Base-by-base conservation (phyloP, 257 asterid species). In the Solanum boliviense region DNA sequence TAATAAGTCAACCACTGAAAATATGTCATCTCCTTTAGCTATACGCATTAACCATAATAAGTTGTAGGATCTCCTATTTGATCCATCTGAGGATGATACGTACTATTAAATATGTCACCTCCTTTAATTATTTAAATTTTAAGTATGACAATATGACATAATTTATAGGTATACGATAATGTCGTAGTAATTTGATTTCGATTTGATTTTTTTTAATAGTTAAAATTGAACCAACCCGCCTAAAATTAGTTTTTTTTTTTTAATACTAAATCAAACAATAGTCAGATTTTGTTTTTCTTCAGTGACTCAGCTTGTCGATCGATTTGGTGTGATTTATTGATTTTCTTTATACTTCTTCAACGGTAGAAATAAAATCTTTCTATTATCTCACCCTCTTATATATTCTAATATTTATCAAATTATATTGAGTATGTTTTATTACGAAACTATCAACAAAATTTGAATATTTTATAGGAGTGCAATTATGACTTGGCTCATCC, bases 191-290 rank as follows among this genome's bases (percentile, higher is more conserved):
- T 15, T 70, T 31, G 12, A 0, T 15, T 70, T 15, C 1, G n/a
- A 0, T 70, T 70, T 70, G 0, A 29, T 2, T 7, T 70, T 70
- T 70, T 70, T 56, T 56, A 18, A 18, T 15, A 70, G 76, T 70
- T 31, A 70, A 70, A 70, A 15, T 13, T 18, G 4, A 70, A 29
- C 5, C n/a, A 3, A 13, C 0, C 3, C n/a, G 20, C 39, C 1
- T 31, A 7, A 6, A 2, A 7, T 15, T 7, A 1, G 3, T 0
- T 0, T 29, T 27, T 3, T 27, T 3, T 52, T 27, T 13, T 13
- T 0, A 2, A 52, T 52, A 56, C 4, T 7, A 6, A 27, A 27
- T 29, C 20, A 7, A 68, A 27, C 0, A 29, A 68, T 68, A 29
- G 21, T 27, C 1, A 15, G 0, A 18, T 56, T 56, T 13, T 29